Evolutionary conservation across 2,329 filamentous ascomycete genomes (phyloP), one percentile per base, ranked within the genome.

Genomic region (Penicillium sp.): DNA sequence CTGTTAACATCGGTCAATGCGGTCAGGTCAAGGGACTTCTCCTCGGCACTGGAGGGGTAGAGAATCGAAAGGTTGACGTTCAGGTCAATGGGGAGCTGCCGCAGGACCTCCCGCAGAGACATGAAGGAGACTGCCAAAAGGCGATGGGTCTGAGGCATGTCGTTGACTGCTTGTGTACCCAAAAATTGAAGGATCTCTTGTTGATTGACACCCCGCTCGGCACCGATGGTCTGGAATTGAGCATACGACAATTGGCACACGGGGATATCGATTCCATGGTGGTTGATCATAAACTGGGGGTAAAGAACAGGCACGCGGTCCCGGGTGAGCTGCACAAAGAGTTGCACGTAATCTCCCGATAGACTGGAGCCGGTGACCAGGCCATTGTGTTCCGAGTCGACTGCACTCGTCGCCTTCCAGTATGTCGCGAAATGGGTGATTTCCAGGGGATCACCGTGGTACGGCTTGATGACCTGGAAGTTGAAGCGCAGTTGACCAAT

Each of bases 371-470:
- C 95, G 0, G 94, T 98, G 19, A 99, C 92, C 26, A 98, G 87
- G 26, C 92, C 91, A 73, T 87, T 95, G 26, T 91, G 90, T 51
- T 93, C 91, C 55, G 91, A 89, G 75, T 97, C 92, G 53, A 95
- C 86, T 70, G 97, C 93, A 72, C 93, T 97, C 1, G 95, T 99
- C 0, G 94, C 94, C 78, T 98, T 99, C 95, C 95, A 99, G 78
- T 99, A 99, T 0, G 95, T 98, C 65, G 96, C 95, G 71, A 98
- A 99, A 73, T 98, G 93, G 1, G 95, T 96, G 63, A 99, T 97
- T 77, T 99, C 95, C 24, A 99, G 83, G 3, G 95, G 93, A 63
- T 93, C 90, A 8, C 95, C 94, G 65, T 89, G 88, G 80, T 98
- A 99, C 0, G 95, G 95, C 73, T 97, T 97, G 76, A 99, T 96